A percentile compares a stretch with the other conserved stretches of the same genome.
phyloP scores from a whole-genome alignment of 2,329 filamentous ascomycete species.

The Penicillium glabrum region DNA sequence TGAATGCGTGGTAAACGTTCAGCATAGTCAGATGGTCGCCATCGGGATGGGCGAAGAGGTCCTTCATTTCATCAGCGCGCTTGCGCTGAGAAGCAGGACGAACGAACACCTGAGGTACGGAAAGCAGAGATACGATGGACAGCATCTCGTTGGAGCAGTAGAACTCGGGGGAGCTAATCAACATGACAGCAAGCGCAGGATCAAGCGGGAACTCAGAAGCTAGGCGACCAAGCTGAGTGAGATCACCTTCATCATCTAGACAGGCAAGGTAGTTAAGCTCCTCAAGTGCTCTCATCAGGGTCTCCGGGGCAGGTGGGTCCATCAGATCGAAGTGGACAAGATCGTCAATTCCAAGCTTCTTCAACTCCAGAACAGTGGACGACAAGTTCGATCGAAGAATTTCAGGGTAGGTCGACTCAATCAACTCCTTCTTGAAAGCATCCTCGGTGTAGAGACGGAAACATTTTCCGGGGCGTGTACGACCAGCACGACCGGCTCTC shows the following conservation, averaged over 20 bases:
- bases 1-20: slow-evolving; percentile 98
- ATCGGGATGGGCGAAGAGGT: slow-evolving; percentile 85
- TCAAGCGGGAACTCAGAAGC: slow-evolving; percentile 96
- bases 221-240: slow-evolving; percentile 79
- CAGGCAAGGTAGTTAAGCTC: slow-evolving; percentile 97
- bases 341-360: slow-evolving; percentile 94
- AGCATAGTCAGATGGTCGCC: slow-evolving; percentile 95
- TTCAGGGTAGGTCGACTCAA: slow-evolving; percentile 95
- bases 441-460: slow-evolving; percentile 94
- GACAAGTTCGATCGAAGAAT: slow-evolving; percentile 92
- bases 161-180: slow-evolving; percentile 96
- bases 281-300: slow-evolving; percentile 94
- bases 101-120: slow-evolving; percentile 90
- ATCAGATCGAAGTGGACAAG: slow-evolving; percentile 98
- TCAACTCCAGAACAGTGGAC: slow-evolving; percentile 92
- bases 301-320: slow-evolving; percentile 97
- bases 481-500: slow-evolving; percentile 96
- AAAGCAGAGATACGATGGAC: slow-evolving; percentile 89
- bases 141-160: slow-evolving; percentile 98
- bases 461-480: slow-evolving; percentile 97
- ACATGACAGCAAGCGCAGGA: slow-evolving; percentile 91
- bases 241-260: slow-evolving; percentile 91
- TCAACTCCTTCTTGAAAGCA: slow-evolving; percentile 96
- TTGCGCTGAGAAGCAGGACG: slow-evolving; percentile 83
- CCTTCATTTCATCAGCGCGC: slow-evolving; percentile 96